These are phyloP conservation scores for Saccharomyces mikatae DNA, from an alignment of 805 yeast genomes.

Conservation along the genomic window DNA sequence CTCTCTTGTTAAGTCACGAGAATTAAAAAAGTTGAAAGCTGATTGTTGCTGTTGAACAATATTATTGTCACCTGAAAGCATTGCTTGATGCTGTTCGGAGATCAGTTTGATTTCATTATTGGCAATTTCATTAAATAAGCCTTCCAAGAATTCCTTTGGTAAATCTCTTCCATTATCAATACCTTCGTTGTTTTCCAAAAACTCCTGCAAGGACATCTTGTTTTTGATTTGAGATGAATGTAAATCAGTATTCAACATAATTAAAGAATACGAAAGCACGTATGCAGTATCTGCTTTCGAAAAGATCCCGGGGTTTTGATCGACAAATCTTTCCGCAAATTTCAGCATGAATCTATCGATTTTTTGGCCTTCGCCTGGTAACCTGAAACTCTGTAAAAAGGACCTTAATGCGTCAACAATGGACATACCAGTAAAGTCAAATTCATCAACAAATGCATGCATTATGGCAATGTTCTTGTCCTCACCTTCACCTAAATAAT, in stretches of 20 bases:
- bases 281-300: constrained; percentile 93
- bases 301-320: constrained; percentile 82
- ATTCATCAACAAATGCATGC: constrained; percentile 87
- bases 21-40: constrained; percentile 53
- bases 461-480: constrained; percentile 68
- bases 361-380: constrained; percentile 98
- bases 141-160: constrained; percentile 61
- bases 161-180: constrained; percentile 86
- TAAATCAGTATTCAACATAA: constrained; percentile 88
- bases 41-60: constrained; percentile 32
- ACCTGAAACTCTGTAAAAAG: constrained; percentile 79
- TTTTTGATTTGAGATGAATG: constrained; percentile 82
- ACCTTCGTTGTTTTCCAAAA: constrained; percentile 79
- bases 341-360: constrained; percentile 95
- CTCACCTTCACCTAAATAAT: constrained; percentile 83
- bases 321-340: constrained; percentile 85
- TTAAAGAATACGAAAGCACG: constrained; percentile 82
- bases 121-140: constrained; percentile 70
- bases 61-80: constrained; percentile 54
- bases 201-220: constrained; percentile 83
- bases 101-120: constrained; percentile 80
- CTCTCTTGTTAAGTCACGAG: constrained; percentile 64
- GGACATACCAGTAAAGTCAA: constrained; percentile 61
- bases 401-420: constrained; percentile 82
- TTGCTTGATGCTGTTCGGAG: constrained; percentile 90